These are phyloP conservation scores for Yarrowia sp. DNA, from an alignment of 805 yeast genomes.

Conservation along the genomic window DNA sequence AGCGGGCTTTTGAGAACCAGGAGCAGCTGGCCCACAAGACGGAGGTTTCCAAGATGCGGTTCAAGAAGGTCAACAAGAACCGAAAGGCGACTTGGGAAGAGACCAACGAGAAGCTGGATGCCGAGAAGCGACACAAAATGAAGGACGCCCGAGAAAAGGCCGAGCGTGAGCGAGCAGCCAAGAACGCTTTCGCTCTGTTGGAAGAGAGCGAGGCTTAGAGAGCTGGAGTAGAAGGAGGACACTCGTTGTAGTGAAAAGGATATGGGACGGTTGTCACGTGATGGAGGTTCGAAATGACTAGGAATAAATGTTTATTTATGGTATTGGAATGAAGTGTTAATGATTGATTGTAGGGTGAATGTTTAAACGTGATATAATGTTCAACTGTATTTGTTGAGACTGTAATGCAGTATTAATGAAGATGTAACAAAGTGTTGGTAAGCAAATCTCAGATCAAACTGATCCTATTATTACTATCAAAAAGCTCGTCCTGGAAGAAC, in stretches of 20 bases:
- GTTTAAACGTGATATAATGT: too few relatives aligned
- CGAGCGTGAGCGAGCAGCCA: neutral
- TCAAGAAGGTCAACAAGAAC: constrained; percentile 35
- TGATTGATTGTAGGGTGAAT: neutral
- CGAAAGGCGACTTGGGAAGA: constrained; percentile 37
- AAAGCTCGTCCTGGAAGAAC: too few relatives aligned
- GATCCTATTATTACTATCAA: too few relatives aligned
- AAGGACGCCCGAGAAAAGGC: constrained; percentile 34
- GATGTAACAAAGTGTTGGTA: too few relatives aligned
- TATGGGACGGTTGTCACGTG: too few relatives aligned
- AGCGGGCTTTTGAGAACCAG: constrained; percentile 31
- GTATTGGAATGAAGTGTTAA: neutral
- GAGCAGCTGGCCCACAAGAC: constrained; percentile 36
- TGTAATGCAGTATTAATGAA: too few relatives aligned
- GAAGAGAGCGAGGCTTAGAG: constrained; percentile 26
- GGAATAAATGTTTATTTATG: constrained; percentile 13
- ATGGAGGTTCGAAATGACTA: neutral
- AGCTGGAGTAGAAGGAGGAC: neutral
- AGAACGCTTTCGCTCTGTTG: constrained; percentile 22
- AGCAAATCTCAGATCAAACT: too few relatives aligned
- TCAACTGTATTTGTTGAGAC: too few relatives aligned
- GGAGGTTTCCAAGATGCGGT: constrained; percentile 17
- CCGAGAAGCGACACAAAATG: constrained; percentile 23
- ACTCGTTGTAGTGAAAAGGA: neutral
- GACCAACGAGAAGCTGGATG: constrained; percentile 30